phyloP scores from a whole-genome alignment of 352 stramenopile species.

The Aphanomyces astaci region DNA sequence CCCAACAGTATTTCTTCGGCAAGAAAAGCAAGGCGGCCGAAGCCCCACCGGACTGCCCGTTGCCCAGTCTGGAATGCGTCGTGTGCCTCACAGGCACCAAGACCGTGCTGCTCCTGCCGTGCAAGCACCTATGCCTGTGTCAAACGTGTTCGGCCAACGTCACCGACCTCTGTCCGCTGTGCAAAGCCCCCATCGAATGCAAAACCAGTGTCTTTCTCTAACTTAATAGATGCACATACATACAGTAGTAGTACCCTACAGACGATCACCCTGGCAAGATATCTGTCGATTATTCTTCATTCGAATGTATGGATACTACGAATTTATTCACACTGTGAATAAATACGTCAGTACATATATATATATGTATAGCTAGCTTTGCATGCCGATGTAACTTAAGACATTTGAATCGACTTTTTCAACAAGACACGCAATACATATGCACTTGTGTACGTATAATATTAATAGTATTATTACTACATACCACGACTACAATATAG shows the following conservation, averaged over 20 bases:
- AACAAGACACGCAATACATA: no score
- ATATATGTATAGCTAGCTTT: no score
- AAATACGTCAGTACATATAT: no score
- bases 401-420: no score
- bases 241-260: not conserved
- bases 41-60: not conserved
- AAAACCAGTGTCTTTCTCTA: conserved; percentile 20
- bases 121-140: conserved; percentile 74
- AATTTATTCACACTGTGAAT: no score
- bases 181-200: conserved; percentile 64
- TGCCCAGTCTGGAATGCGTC: conserved; percentile 38
- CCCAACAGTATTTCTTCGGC: conserved; percentile 18
- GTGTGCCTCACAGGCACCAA: conserved; percentile 77
- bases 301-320: no score
- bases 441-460: no score
- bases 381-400: no score
- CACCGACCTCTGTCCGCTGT: conserved; percentile 73
- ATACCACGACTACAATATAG: not conserved
- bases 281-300: not conserved
- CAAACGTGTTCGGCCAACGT: conserved; percentile 58
- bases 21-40: not conserved
- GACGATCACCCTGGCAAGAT: not conserved
- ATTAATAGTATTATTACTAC: no score
- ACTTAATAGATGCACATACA: no score
- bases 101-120: conserved; percentile 72